phyloP scores from a whole-genome alignment of 2,329 filamentous ascomycete genomes.

The Sarocladium kiliense region DNA sequence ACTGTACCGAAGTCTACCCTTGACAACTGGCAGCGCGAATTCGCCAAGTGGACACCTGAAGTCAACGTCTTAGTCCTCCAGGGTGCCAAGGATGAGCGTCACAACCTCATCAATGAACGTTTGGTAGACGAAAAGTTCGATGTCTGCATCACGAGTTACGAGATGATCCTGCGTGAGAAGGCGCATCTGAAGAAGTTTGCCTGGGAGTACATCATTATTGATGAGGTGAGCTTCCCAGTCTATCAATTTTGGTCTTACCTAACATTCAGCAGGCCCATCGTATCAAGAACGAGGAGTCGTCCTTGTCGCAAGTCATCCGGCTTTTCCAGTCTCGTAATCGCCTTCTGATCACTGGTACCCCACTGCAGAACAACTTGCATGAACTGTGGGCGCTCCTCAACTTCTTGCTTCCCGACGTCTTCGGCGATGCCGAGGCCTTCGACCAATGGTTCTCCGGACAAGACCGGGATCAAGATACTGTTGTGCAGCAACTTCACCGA shows the following conservation, averaged over 20 bases:
- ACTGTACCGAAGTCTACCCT: conserved; percentile 94
- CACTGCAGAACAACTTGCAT: conserved; percentile 95
- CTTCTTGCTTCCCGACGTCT: conserved; percentile 96
- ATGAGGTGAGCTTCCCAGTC: conserved; percentile 50
- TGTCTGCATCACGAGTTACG: conserved; percentile 96
- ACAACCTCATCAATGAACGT: conserved; percentile 81
- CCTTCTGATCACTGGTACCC: conserved; percentile 91
- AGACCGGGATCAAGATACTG: conserved; percentile 84
- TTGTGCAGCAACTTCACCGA: conserved; percentile 91
- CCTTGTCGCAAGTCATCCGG: conserved; percentile 91
- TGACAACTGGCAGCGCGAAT: conserved; percentile 98
- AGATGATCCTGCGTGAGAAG: conserved; percentile 97
- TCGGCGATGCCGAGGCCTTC: conserved; percentile 93
- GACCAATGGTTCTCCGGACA: conserved; percentile 97
- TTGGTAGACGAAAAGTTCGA: conserved; percentile 95
- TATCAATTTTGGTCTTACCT: conserved; percentile 10
- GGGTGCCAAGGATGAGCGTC: conserved; percentile 89
- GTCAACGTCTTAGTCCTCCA: conserved; percentile 92
- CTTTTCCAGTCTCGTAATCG: conserved; percentile 94
- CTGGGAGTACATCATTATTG: conserved; percentile 99
- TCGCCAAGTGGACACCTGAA: conserved; percentile 89
- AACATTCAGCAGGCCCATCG: conserved; percentile 60
- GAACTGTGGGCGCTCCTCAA: conserved; percentile 97
- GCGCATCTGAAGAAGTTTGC: conserved; percentile 93
- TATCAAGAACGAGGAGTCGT: conserved; percentile 99